Evolutionary conservation across 208 protist species (phyloP).

Genomic region (Acanthamoeba quina): DNA sequence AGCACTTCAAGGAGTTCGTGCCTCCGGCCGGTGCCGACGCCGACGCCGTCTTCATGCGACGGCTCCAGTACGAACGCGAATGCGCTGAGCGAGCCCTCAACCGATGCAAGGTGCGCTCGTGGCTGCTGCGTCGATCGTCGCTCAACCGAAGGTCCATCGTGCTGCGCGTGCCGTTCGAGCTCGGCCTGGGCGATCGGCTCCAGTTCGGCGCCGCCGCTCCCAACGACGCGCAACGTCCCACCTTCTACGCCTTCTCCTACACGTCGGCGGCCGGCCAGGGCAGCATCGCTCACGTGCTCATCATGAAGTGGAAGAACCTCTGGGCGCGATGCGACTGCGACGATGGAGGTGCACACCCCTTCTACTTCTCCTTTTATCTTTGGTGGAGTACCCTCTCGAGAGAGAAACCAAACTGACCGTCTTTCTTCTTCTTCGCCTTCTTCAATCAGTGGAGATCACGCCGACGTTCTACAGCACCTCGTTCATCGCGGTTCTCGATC

Average conservation of each 20-base stretch:
- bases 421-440: background rate
- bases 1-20: slow-evolving; percentile 41
- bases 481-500: slow-evolving; percentile 46
- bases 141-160: slow-evolving; percentile 4
- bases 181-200: slow-evolving; percentile 18
- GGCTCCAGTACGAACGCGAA: slow-evolving; percentile 45
- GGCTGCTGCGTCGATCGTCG: slow-evolving; percentile 19
- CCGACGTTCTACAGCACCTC: slow-evolving; percentile 39
- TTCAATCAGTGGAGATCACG: slow-evolving; percentile 5
- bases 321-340: slow-evolving; percentile 36
- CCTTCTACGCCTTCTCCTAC: slow-evolving; percentile 62
- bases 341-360: slow-evolving; percentile 6
- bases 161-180: slow-evolving; percentile 6
- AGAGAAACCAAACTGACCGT: background rate
- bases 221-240: slow-evolving; percentile 27
- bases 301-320: slow-evolving; percentile 64
- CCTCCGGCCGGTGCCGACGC: slow-evolving; percentile 13
- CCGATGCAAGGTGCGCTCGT: slow-evolving; percentile 18
- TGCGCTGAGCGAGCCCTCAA: slow-evolving; percentile 11
- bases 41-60: slow-evolving; percentile 11
- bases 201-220: background rate
- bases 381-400: too few species aligned
- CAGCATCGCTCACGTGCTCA: slow-evolving; percentile 22
- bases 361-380: background rate
- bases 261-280: background rate